Base-by-base conservation (phyloP, 1,284 basidiomycete species). In the Puccinia horiana region DNA sequence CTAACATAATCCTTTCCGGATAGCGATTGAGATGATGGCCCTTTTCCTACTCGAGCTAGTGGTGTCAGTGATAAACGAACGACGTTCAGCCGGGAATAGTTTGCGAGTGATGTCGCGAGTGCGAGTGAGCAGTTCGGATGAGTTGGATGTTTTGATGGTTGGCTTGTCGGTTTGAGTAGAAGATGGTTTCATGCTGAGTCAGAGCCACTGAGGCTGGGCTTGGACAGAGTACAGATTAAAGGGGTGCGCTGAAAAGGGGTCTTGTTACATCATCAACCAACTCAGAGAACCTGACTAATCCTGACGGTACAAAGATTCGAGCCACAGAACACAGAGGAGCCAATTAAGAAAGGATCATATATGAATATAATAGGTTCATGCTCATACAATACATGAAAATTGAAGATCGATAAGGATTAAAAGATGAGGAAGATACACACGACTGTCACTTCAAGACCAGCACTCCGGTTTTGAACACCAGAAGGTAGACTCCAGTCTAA, bases 1-100 rank as follows among this genome's bases (percentile, higher is more conserved):
- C 70, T 74, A 14, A 81, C 79, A 67, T 49, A 81, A 42, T 29
- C 79, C 79, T 67, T 81, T 81, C 14, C 61, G 49, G 35, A 81
- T 8, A 23, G 79, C 79, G 42, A 81, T 81, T 18, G 69, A 81
- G 29, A 81, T 29, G 78, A 81, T 81, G 20, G 67, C 67, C 54
- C 72, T 81, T 18, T 81, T 81, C 40, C 52, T 70, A 26, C 65
- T 72, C n/a, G 40, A 26, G 29, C 9, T 37, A 26, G 37, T 81
- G 18, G 78, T 44, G 56, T 61, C 67, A 18, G 65, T 73, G 37
- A 81, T 81, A 26, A 81, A 81, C 16, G 78, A 81, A 20, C 49
- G 70, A 14, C 78, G 47, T 20, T 81, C 49, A 16, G 8, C 49
- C 2, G 77, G 77, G 49, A 79, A 79, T 9, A 79, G 40, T 65